Base-by-base conservation (phyloP, 805 yeast species). In the Barnettozyma vustinii region DNA sequence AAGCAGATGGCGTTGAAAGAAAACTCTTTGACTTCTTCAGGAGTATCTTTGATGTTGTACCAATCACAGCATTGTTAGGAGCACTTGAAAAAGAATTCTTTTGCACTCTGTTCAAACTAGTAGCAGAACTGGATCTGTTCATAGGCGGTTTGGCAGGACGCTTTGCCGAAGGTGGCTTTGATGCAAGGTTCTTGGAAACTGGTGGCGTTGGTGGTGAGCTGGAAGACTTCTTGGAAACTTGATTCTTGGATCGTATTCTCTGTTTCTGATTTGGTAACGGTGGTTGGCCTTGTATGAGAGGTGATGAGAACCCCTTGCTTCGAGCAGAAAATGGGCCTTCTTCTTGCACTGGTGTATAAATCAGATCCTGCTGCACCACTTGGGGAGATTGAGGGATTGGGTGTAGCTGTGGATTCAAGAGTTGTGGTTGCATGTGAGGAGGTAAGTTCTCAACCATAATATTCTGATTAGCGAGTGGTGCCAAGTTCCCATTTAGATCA, bases 21-120 rank as follows among this genome's bases (percentile, higher is more conserved):
- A 57, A 59, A 32, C 59, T 55, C 48, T 59, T 57, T 8, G 65
- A 61, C 42, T 60, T 60, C 39, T 55, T 59, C 42, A 61, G 30
- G 10, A 45, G 35, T 7, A 45, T 30, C 3, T 41, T 53, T 9
- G 52, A 35, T 9, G 52, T 16, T 4, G 36, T 12, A 8, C 33
- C 40, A 19, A n/a, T 15, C n/a, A 40, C 30, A 37, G 15, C 41
- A 18, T 19, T n/a, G 16, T 18, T 20, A 12, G 50, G 43, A 40
- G 20, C 39, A 8, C 26, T n/a, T 20, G 58, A 51, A 9, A 44
- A n/a, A 2, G 64, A 51, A 26, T 36, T 42, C 50, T 59, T 61
- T 40, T 58, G 57, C 2, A 51, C 51, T 16, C 52, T 56, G n/a
- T 53, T 53, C 27, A 60, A 23, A 37, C 51, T 57, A 6, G 62